phyloP scores from a whole-genome alignment of 768 basidiomycete species.

The Boletus pseudopeckii region DNA sequence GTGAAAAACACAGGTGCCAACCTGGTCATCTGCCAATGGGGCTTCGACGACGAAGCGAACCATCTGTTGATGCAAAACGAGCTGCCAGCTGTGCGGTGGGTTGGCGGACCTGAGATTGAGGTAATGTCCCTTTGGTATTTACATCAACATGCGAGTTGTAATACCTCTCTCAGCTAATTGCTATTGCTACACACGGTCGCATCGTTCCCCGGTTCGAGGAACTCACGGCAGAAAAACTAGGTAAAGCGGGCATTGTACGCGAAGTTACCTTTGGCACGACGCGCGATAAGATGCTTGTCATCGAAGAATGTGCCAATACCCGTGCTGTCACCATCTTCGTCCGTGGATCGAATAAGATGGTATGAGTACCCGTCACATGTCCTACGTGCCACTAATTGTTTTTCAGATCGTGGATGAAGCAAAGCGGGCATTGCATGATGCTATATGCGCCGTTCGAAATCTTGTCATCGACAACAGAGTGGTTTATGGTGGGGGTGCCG shows the following conservation, averaged over 20 bases:
- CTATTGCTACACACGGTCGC: slow-evolving; percentile 96
- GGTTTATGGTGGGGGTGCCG: slow-evolving; percentile 97
- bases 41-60: slow-evolving; percentile 99
- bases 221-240: slow-evolving; percentile 85
- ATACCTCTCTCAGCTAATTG: slow-evolving; percentile 66
- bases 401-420: slow-evolving; percentile 96
- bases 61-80: slow-evolving; percentile 98
- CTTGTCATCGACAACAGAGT: slow-evolving; percentile 93
- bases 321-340: slow-evolving; percentile 97
- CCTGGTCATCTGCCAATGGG: slow-evolving; percentile 99
- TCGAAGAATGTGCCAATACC: slow-evolving; percentile 97
- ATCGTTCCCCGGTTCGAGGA: slow-evolving; percentile 99
- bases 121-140: slow-evolving; percentile 35
- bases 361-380: slow-evolving; percentile 30
- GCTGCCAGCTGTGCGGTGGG: slow-evolving; percentile 96
- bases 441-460: slow-evolving; percentile 95
- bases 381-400: neutral
- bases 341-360: slow-evolving; percentile 99
- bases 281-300: slow-evolving; percentile 98
- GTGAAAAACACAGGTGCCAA: slow-evolving; percentile 98
- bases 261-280: slow-evolving; percentile 97
- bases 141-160: neutral
- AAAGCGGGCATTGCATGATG: slow-evolving; percentile 96
- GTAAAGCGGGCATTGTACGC: slow-evolving; percentile 88
- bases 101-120: slow-evolving; percentile 99